Conservation (phyloP, 1,139 yeast genomes). For the Yamadazyma oceani region DNA sequence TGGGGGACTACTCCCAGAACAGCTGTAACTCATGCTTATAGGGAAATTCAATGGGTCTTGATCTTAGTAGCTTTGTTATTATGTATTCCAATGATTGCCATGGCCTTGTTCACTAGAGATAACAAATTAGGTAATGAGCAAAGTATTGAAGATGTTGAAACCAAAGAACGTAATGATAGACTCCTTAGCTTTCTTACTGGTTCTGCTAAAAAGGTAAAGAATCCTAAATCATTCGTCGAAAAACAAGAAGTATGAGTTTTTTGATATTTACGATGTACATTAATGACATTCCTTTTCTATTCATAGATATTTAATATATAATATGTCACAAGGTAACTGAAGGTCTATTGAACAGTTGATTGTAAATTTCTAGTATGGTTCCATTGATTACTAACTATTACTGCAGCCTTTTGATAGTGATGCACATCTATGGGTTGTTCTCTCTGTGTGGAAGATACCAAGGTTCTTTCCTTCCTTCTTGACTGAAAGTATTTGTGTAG, state of each 20-base stretch:
- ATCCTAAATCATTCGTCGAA: background rate
- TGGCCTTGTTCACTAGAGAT: constrained; percentile 35
- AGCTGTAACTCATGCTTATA: constrained; percentile 32
- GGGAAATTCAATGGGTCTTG: constrained; percentile 33
- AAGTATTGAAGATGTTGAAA: constrained; percentile 14
- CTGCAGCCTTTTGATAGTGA: background rate
- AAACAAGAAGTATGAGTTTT: background rate
- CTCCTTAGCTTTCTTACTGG: background rate
- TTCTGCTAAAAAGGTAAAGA: constrained; percentile 16
- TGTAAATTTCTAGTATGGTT: background rate
- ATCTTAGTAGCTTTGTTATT: constrained; percentile 32
- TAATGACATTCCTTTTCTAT: no score
- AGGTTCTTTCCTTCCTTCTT: no score
- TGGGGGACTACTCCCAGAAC: constrained; percentile 38
- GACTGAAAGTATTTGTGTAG: no score
- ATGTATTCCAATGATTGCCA: constrained; percentile 32
- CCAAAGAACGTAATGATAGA: constrained; percentile 2
- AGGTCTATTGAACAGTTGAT: background rate
- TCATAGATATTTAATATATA: no score
- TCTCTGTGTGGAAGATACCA: background rate
- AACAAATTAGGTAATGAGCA: constrained; percentile 29
- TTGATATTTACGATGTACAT: no score
- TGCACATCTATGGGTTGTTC: background rate
- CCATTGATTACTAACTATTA: background rate
- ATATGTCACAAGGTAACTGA: no score